Evolutionary conservation across 1,284 basidiomycete species (phyloP), one percentile per base, ranked within the genome.

Genomic region (Amylostereum areolatum): DNA sequence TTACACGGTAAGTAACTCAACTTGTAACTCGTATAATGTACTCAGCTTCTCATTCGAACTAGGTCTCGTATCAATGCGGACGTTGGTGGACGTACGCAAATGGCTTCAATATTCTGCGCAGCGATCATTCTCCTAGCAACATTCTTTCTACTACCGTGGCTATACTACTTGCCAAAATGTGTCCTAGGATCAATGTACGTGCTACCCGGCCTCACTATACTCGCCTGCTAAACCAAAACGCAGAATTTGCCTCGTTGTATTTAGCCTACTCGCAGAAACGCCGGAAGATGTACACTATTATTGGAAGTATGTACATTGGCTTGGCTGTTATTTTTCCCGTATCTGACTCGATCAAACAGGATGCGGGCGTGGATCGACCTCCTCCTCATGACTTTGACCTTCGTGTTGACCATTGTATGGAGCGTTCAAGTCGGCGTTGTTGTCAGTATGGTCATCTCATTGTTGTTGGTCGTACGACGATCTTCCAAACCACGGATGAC

Each of bases 301-400:
- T 62, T 89, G 81, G 77, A 81, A 70, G 90, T 90, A 49, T 51
- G 83, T 72, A 31, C 27, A 10, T 48, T 35, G 32, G 11, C n/a
- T 30, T 42, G 5, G 46, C 47, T 18, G 28, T 24, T 29, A 28
- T 49, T 46, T 45, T 7, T 39, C 46, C 46, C 31, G 42, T 55
- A 48, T 30, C 33, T 50, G 34, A 46, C 33, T 18, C 18, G n/a
- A 7, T 12, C 12, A 27, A 42, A 1, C 56, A 91, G 86, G 59
- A 92, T 96, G 80, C 64, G 79, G n/a, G 87, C 92, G 27, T 93
- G 89, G 89, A 81, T 83, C 31, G 93, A 97, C 64, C 72, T 94
- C 48, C 69, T 77, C 5, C 77, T 97, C 59, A 92, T 95, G 87
- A 71, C 74, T 27, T 75, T 92, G 44, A 96, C 93, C 0, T 94